Evolutionary conservation across 495 filamentous ascomycete genomes (phyloP), one percentile per base, ranked within the genome.

Genomic region (Aspergillus funiculosus): DNA sequence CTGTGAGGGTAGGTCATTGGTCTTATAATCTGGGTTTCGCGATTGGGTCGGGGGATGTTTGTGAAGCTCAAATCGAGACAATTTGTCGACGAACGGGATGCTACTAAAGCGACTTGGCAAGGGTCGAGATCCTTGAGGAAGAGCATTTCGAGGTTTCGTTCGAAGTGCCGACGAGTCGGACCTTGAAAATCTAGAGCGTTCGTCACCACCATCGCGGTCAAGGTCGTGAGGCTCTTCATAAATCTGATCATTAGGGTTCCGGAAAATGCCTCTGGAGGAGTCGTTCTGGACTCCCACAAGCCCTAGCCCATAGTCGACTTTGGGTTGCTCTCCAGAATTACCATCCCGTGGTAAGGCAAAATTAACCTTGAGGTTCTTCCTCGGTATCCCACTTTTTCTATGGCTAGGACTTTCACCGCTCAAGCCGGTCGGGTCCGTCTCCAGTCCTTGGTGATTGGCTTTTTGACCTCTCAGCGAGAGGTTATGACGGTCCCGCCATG

Each of bases 41-140:
- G 84, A 85, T 53, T 90, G 88, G 27, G 76, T 80, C 1, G 83
- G 83, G 3, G 86, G 79, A 53, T 92, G 87, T 38, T 75, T 82
- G 53, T 91, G 79, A 27, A 89, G 86, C 49, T 94, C 87, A 37
- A 75, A 78, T 29, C 71, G 77, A 21, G 80, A 79, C 20, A 85
- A 65, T 43, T 74, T 75, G 55, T 84, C 64, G 25, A 58, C 55
- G 17, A 73, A 63, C 31, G 80, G 64, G 55, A 74, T 68, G 46
- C 74, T 56, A 40, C 66, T 49, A 46, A 63, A 47, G 22, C 71
- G 60, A 50, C 62, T 61, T 19, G 63, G 60, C 11, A 73, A 64
- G 20, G 69, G 67, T 27, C 66, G 63, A 20, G 64, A 62, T 4
- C 76, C 68, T 40, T 76, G 75, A 46, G 74, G 75, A 29, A 83